Evolutionary conservation across 2,329 filamentous ascomycete genomes (phyloP), one percentile per base, ranked within the genome.

Genomic region (Diplodia scrobiculata): DNA sequence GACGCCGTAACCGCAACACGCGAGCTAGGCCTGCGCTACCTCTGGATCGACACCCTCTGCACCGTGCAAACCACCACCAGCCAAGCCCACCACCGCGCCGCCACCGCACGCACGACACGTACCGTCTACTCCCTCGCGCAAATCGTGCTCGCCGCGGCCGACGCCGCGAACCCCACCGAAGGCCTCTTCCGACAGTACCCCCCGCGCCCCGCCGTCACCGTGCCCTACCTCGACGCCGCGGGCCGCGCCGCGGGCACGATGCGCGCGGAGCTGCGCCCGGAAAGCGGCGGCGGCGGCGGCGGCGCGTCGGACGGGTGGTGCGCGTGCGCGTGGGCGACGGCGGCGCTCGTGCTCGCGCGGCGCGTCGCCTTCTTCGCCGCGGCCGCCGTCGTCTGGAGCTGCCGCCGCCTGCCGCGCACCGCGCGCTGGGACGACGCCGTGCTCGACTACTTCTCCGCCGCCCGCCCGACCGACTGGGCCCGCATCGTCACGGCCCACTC

Each of bases 31-130:
- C 38, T 53, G 3, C 50, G 45, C 59, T 67, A 67, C 21, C 65
- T 70, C 60, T 70, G 68, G 68, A 70, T 70, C 36, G 68, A 68
- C 51, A 36, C 67, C 13, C 65, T 70, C 25, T 69, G 68, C 54
- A 68, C 69, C 36, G n/a, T 68, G 10, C 66, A 70, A 45, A n/a
- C 41, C 50, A 32, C 4, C 19, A 7, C 13, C 38, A 6, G 2
- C 14, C 36, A 5, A 41, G 14, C 14, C 1, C 3, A 7, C 51
- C 19, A 25, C 7, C 27, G 58, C 19, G 51, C 65, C 19, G 1
- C 2, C 11, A 47, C 60, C 2, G 29, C 51, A 1, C 34, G 54
- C 32, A 66, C 62, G 53, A 53, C 25, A 25, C 25, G 38, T 1
- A 9, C 29, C 10, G 36, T 63, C 6, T 66, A 55, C 41, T 3